Evolutionary conservation across 306 rosid species (phyloP).

Genomic region (Prunus davidiana): DNA sequence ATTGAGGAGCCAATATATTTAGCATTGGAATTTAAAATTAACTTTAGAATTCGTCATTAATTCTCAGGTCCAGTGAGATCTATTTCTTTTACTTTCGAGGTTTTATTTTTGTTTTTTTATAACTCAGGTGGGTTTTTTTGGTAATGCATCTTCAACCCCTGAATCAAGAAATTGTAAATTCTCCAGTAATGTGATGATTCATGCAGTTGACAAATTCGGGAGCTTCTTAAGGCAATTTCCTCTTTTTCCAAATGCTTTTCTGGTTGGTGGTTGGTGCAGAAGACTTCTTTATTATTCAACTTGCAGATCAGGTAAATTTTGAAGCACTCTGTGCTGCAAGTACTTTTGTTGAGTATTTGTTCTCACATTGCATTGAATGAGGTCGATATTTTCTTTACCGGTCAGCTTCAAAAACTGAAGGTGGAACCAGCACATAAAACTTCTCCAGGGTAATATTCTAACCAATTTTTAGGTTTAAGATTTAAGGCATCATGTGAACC

Average conservation of each 20-base stretch:
- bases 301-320: constrained; percentile 71
- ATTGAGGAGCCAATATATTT: background rate
- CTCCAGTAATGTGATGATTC: constrained; percentile 22
- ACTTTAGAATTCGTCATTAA: constrained; percentile 14
- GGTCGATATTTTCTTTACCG: too few relatives aligned
- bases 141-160: background rate
- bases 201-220: constrained; percentile 71
- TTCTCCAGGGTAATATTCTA: too few relatives aligned
- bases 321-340: too few relatives aligned
- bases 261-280: constrained; percentile 78
- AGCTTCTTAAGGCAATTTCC: constrained; percentile 82
- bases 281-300: constrained; percentile 85
- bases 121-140: constrained; percentile 41
- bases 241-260: constrained; percentile 69
- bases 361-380: too few relatives aligned
- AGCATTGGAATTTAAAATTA: constrained; percentile 15
- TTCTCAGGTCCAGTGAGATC: constrained; percentile 88
- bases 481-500: too few relatives aligned
- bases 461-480: too few relatives aligned
- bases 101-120: constrained; percentile 69
- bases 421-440: too few relatives aligned
- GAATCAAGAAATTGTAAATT: constrained; percentile 15
- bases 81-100: constrained; percentile 83
- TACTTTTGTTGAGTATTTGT: too few relatives aligned
- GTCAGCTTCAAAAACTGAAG: too few relatives aligned